A percentile compares a stretch with the other conserved stretches of the same genome.
phyloP scores from a whole-genome alignment of 2,329 filamentous ascomycete species.

The Geosmithia flava region DNA sequence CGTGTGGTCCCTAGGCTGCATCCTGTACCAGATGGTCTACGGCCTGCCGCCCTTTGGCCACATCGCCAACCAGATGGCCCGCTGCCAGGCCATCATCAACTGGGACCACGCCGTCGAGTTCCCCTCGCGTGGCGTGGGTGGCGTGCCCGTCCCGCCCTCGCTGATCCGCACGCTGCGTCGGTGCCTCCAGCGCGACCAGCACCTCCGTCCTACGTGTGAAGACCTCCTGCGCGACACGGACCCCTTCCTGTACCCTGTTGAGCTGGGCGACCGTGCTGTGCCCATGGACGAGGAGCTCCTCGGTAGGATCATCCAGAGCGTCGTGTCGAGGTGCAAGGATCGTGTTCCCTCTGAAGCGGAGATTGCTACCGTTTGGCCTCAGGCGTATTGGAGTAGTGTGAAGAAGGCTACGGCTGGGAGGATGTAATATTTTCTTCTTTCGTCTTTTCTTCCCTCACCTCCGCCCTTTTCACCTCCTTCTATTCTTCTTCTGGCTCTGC shows the following conservation, averaged over 20 bases:
- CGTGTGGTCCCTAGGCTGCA: constrained; percentile 92
- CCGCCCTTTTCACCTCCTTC: too few relatives aligned
- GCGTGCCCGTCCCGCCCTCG: constrained; percentile 42
- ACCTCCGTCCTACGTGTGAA: constrained; percentile 49
- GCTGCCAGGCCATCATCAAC: constrained; percentile 79
- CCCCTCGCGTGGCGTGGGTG: constrained; percentile 56
- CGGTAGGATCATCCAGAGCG: constrained; percentile 49
- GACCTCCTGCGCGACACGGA: constrained; percentile 48
- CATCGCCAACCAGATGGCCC: constrained; percentile 74
- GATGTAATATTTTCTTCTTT: neutral
- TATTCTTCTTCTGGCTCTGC: too few relatives aligned
- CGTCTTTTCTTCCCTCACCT: too few relatives aligned
- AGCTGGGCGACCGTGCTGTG: constrained; percentile 39
- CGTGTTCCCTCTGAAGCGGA: constrained; percentile 47
- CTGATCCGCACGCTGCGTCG: constrained; percentile 49
- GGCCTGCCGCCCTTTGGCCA: constrained; percentile 93
- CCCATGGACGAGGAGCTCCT: constrained; percentile 52
- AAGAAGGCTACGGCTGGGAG: constrained; percentile 30
- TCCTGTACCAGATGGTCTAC: constrained; percentile 96
- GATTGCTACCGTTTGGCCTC: constrained; percentile 41
- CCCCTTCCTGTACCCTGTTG: constrained; percentile 51
- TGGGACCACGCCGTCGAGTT: constrained; percentile 63
- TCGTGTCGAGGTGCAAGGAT: constrained; percentile 45
- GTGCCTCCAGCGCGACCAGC: constrained; percentile 50
- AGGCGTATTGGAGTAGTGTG: constrained; percentile 49